Evolutionary conservation across 2,329 filamentous ascomycete species (phyloP).

Genomic region (Xylariaceae sp.): DNA sequence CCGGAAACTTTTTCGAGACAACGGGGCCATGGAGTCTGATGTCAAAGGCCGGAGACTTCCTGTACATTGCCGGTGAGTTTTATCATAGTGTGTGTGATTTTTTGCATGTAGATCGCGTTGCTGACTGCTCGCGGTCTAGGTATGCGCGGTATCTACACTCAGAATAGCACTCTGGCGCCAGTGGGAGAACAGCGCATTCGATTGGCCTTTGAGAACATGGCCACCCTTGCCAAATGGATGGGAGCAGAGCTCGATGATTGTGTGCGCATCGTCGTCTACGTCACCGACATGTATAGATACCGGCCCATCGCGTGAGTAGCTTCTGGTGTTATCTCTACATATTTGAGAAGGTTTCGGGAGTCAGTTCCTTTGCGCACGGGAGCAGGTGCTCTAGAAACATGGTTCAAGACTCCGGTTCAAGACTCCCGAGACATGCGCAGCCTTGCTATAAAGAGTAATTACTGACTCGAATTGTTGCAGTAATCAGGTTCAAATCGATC

Average conservation of each 20-base stretch:
- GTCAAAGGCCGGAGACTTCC: slow-evolving; percentile 27
- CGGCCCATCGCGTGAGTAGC: slow-evolving; percentile 29
- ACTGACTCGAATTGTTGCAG: too few species aligned
- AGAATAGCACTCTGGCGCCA: slow-evolving; percentile 31
- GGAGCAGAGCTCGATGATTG: slow-evolving; percentile 24
- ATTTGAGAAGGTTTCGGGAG: too few species aligned
- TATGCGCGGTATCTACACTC: slow-evolving; percentile 34
- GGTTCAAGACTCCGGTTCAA: too few species aligned
- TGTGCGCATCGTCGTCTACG: slow-evolving; percentile 29
- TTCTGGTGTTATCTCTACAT: too few species aligned
- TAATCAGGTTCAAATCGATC: slow-evolving; percentile 31
- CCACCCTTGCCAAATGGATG: slow-evolving; percentile 28
- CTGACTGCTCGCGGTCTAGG: slow-evolving; percentile 5
- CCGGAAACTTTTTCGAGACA: slow-evolving; percentile 24
- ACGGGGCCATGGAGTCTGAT: slow-evolving; percentile 32
- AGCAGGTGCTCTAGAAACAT: too few species aligned
- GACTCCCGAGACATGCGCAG: too few species aligned
- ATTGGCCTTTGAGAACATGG: slow-evolving; percentile 34
- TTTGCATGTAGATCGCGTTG: neutral
- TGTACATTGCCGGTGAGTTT: slow-evolving; percentile 29
- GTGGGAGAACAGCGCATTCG: slow-evolving; percentile 29
- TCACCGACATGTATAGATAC: slow-evolving; percentile 35
- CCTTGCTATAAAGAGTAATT: too few species aligned
- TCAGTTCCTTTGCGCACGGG: too few species aligned
- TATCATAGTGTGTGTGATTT: too few species aligned